Conservation (phyloP, 1,284 basidiomycete species). For the Gomphus sp. region DNA sequence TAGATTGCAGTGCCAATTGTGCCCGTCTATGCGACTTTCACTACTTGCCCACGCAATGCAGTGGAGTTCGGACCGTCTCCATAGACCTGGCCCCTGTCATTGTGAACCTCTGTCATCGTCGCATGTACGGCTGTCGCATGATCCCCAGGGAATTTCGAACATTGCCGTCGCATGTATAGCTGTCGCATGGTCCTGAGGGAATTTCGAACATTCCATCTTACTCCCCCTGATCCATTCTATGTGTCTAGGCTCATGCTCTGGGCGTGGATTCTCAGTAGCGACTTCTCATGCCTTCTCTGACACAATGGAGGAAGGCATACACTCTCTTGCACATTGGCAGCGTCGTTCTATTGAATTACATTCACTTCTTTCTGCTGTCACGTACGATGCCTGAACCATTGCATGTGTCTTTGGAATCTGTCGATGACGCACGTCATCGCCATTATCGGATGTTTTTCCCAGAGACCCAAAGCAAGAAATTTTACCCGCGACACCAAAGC, state of each 20-base stretch:
- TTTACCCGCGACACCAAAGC: background rate
- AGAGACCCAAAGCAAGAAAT: background rate
- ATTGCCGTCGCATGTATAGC: too few relatives aligned
- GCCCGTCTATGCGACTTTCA: too few relatives aligned
- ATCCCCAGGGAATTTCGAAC: too few relatives aligned
- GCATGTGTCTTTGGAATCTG: too few relatives aligned
- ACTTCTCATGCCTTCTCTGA: background rate
- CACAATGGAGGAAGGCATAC: background rate
- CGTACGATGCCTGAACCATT: too few relatives aligned
- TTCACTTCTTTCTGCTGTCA: background rate
- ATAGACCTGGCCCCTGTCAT: background rate
- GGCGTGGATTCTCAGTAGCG: background rate
- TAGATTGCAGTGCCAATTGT: too few relatives aligned
- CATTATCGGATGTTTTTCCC: background rate
- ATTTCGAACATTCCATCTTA: background rate
- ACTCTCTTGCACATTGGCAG: background rate
- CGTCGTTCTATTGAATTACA: background rate
- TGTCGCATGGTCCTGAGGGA: too few relatives aligned
- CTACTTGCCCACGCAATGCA: too few relatives aligned
- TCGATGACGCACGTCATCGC: background rate
- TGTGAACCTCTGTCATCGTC: too few relatives aligned
- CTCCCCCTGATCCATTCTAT: too few relatives aligned
- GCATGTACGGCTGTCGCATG: too few relatives aligned
- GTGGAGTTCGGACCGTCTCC: background rate
- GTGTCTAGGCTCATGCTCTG: background rate